Evolutionary conservation across 2,329 filamentous ascomycete genomes (phyloP), one percentile per base, ranked within the genome.

Genomic region (Aspergillus melleus): DNA sequence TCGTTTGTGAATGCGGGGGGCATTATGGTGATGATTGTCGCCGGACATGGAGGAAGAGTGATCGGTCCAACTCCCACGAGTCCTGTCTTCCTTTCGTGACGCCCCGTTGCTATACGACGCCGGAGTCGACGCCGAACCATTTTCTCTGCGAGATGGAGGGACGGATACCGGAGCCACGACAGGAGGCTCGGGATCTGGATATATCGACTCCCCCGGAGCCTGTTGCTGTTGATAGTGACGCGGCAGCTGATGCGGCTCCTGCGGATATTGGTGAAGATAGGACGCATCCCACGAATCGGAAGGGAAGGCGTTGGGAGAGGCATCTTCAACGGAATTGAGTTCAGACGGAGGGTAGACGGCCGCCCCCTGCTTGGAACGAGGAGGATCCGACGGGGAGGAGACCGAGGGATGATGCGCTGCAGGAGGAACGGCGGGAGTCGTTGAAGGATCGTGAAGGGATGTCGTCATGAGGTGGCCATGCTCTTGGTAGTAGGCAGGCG

Each of bases 1-100:
- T 62, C 70, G 69, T 57, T 73, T 72, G 22, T 69, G 66, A 46
- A 59, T 63, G 49, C 72, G 71, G 57, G 64, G 59, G 47, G 60
- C 65, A 50, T 64, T 61, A 12, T 63, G 65, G 24, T 62, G 63
- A 59, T 64, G 68, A 30, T 71, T 66, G 39, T 72, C 70, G 53
- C 66, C 70, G 30, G 73, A 73, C 68, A 74, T 70, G 54, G 72
- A 71, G 59, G 73, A 75, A 14, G 72, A 73, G 57, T 68, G 71
- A 58, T 73, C 71, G 16, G 71, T 67, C 72, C 69, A 72, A 54
- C 73, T 74, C 26, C 69, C 66, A 24, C 66, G 70, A 49, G 61
- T 57, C 44, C 69, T 69, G 47, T 68, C 69, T 64, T 74, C 73
- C 59, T 74, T 74, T 39, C 68, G 63, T 51, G 63, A 59, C 30